Base-by-base conservation (phyloP, 2,329 filamentous ascomycete species). In the Colletotrichum lindemuthianum region DNA sequence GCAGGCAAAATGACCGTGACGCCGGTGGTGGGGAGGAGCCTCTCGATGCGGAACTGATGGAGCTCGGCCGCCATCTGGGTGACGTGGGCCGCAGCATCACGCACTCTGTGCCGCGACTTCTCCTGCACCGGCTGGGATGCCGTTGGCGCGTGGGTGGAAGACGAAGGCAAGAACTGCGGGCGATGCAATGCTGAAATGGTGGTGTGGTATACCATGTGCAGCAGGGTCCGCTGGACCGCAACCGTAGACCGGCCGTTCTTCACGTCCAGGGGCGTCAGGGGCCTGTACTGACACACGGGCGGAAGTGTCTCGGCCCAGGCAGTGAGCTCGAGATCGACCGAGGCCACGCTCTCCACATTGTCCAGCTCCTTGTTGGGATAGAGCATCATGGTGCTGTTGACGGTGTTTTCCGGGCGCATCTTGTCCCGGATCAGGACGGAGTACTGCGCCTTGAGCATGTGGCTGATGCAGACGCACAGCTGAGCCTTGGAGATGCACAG, bases 401-500 rank as follows among this genome's bases (percentile, higher is more conserved):
- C 92, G 45, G 92, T 91, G 67, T 87, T 86, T 68, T 93, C 92
- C 50, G 92, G 89, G 66, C 90, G 92, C 65, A 91, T 88, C 72
- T 92, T 92, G 70, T 94, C 91, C 70, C 92, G 90, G 73, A 94
- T 92, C 44, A 97, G 81, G 4, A 97, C 93, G 33, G 93, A 97
- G 76, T 97, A 97, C 74, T 97, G 95, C 39, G 93, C 91, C 45
- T 91, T 91, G 50, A 98, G 85, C 75, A 98, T 94, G 73, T 93
- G 89, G 74, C 92, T 95, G 75, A 97, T 93, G 76, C 92, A 92
- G 15, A 96, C 84, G 76, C 93, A 97, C 8, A 97, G 86, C 76
- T 94, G 93, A 4, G 93, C 92, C 77, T 97, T 97, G 69, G 94
- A 89, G 67, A 97, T 92, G 76, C 94, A 97, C 89, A 97, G 91